Evolutionary conservation across 345 rosid species (phyloP).

Genomic region (Crucihimalaya himalaica): DNA sequence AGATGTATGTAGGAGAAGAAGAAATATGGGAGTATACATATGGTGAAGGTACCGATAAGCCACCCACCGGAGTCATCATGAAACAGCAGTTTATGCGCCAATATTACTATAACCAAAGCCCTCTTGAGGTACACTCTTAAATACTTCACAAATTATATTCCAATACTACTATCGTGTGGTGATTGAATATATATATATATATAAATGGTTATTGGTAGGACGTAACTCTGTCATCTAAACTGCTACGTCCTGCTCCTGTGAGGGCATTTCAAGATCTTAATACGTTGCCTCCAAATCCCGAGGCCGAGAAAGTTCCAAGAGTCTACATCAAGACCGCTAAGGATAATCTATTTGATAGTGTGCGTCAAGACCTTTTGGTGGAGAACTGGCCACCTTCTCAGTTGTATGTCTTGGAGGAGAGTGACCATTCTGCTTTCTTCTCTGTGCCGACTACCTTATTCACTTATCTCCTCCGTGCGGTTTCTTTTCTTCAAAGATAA

Average conservation of each 20-base stretch:
- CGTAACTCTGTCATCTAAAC: slow-evolving; percentile 33
- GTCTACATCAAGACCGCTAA: slow-evolving; percentile 42
- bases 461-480: slow-evolving; percentile 32
- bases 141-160: not conserved
- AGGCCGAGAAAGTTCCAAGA: slow-evolving; percentile 40
- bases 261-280: slow-evolving; percentile 22
- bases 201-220: slow-evolving; percentile 34
- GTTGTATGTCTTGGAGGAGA: slow-evolving; percentile 34
- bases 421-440: slow-evolving; percentile 50
- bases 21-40: slow-evolving; percentile 26
- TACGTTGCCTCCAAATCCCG: slow-evolving; percentile 22
- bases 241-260: slow-evolving; percentile 38
- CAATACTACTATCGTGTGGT: not conserved
- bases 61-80: slow-evolving; percentile 39
- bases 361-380: slow-evolving; percentile 38
- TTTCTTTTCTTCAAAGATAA: slow-evolving; percentile 25
- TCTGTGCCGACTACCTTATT: slow-evolving; percentile 43
- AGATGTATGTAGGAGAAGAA: slow-evolving; percentile 7
- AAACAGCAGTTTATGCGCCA: slow-evolving; percentile 34
- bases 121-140: slow-evolving; percentile 41
- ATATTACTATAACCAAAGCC: slow-evolving; percentile 41
- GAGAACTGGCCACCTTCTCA: slow-evolving; percentile 46
- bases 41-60: slow-evolving; percentile 40
- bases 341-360: slow-evolving; percentile 31
- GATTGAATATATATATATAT: not conserved